Conservation (phyloP, 331 rosid genomes). For the Rosa hybrid region DNA sequence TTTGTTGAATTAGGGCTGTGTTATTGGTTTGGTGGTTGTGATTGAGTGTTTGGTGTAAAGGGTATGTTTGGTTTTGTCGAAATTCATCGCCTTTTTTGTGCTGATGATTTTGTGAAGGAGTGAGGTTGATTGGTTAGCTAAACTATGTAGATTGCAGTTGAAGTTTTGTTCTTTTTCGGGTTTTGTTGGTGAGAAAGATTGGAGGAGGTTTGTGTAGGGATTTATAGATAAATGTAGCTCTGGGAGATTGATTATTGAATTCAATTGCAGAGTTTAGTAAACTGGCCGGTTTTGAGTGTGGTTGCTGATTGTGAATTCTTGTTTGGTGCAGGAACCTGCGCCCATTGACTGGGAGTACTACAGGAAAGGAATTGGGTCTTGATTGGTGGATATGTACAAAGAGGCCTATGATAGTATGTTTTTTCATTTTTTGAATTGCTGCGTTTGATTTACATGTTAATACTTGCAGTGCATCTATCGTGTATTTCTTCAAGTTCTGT, state of each 20-base stretch:
- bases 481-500: not conserved
- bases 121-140: not conserved
- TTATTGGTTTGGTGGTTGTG: not conserved
- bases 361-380: conserved; percentile 91
- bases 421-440: not conserved
- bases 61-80: not conserved
- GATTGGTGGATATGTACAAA: conserved; percentile 97
- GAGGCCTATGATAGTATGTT: conserved; percentile 92
- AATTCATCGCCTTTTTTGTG: not conserved
- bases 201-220: not conserved
- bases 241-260: not conserved
- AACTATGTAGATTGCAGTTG: not conserved
- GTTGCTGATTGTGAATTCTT: conserved; percentile 17
- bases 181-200: no score
- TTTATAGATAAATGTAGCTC: not conserved
- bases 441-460: not conserved
- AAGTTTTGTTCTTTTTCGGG: not conserved
- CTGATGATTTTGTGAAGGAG: not conserved
- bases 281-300: not conserved
- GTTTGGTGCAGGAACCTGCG: conserved; percentile 84
- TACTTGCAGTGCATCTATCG: not conserved
- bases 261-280: not conserved
- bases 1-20: not conserved
- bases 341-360: conserved; percentile 96
- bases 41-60: conserved; percentile 7